Percentiles rank a stretch among this genome's conserved stretches.
phyloP scores from a whole-genome alignment of 2,329 filamentous ascomycete genomes.

The Canariomyces notabilis region DNA sequence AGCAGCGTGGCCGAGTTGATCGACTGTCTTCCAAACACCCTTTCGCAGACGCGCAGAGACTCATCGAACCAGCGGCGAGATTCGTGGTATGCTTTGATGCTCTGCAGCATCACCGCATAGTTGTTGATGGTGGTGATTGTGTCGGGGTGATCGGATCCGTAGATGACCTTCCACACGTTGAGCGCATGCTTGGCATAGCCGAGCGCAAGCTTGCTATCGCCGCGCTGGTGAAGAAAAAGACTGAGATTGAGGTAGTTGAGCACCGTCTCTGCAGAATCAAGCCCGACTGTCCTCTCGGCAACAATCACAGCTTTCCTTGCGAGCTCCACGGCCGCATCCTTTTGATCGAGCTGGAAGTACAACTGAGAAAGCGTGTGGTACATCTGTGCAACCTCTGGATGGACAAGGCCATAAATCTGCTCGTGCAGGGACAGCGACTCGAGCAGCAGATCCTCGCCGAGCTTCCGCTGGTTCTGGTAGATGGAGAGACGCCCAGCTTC shows the following conservation, averaged over 20 bases:
- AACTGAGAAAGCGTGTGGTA: constrained; percentile 95
- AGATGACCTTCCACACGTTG: constrained; percentile 95
- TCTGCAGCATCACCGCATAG: constrained; percentile 95
- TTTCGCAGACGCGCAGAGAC: constrained; percentile 81
- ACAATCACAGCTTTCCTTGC: constrained; percentile 96
- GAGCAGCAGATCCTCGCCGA: constrained; percentile 91
- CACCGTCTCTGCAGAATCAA: constrained; percentile 91
- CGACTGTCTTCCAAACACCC: constrained; percentile 81
- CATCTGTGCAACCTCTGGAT: constrained; percentile 90
- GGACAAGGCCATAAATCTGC: constrained; percentile 96
- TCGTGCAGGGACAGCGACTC: constrained; percentile 95
- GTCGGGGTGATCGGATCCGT: constrained; percentile 88
- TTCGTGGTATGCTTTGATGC: constrained; percentile 89
- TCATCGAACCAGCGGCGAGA: constrained; percentile 96
- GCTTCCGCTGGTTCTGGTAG: constrained; percentile 87
- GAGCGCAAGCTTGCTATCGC: constrained; percentile 84
- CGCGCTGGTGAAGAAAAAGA: constrained; percentile 86
- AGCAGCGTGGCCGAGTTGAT: constrained; percentile 91
- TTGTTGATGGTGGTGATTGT: constrained; percentile 99
- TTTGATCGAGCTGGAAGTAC: constrained; percentile 97
- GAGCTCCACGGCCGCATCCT: constrained; percentile 89
- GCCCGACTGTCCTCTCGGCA: constrained; percentile 84
- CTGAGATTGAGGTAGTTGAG: constrained; percentile 94
- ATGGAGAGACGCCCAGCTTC: constrained; percentile 97
- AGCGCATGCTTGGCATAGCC: constrained; percentile 88